phyloP scores from a whole-genome alignment of 495 filamentous ascomycete species.

The Daldinia decipiens region DNA sequence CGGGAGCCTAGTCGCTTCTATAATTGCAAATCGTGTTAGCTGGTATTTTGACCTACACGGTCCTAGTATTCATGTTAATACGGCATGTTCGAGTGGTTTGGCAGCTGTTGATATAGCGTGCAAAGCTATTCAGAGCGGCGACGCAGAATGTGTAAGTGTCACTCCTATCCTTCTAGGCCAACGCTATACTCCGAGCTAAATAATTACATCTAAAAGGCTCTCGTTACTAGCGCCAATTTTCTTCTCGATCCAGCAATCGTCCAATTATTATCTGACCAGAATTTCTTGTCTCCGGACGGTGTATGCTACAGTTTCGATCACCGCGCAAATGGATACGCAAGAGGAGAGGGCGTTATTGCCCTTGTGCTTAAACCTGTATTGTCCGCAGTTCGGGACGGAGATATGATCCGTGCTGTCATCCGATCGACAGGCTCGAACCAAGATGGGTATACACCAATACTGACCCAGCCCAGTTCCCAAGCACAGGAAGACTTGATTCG shows the following conservation, averaged over 20 bases:
- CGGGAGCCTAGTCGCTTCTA: background rate
- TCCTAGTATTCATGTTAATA: constrained; percentile 40
- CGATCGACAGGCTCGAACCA: constrained; percentile 62
- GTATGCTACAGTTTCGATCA: constrained; percentile 66
- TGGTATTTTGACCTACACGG: constrained; percentile 35
- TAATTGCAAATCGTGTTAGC: constrained; percentile 23
- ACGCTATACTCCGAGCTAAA: background rate
- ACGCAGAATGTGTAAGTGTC: constrained; percentile 26
- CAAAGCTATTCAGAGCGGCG: constrained; percentile 70
- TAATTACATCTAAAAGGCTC: constrained; percentile 7
- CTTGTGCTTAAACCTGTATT: constrained; percentile 64
- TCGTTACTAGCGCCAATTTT: constrained; percentile 20
- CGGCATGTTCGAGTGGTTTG: constrained; percentile 75
- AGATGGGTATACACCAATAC: constrained; percentile 60
- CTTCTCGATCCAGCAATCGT: constrained; percentile 48
- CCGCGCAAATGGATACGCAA: constrained; percentile 67
- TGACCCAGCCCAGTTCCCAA: constrained; percentile 60
- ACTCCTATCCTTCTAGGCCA: background rate
- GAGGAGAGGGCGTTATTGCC: constrained; percentile 66
- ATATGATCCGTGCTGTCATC: constrained; percentile 68
- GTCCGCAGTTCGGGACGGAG: constrained; percentile 57
- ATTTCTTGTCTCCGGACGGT: constrained; percentile 51
- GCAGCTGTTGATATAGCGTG: constrained; percentile 72
- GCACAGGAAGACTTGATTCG: constrained; percentile 63
- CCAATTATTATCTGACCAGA: constrained; percentile 36